Conservation (phyloP, 192 early-diverging fungal genomes). For the Backusella tarrabulga region DNA sequence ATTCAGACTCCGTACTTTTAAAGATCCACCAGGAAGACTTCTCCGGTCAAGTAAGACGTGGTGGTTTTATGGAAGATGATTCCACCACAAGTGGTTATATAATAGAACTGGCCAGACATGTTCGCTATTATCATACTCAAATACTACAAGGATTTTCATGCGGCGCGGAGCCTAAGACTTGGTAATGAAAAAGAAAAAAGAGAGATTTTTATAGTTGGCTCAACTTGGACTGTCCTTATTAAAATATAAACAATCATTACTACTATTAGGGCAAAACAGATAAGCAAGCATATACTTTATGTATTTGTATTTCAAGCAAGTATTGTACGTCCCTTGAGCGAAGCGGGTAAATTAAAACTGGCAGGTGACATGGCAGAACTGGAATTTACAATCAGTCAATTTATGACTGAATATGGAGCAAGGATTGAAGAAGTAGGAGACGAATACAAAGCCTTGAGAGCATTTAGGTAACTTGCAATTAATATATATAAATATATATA, state of each 20-base stretch:
- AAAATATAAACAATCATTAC: neutral
- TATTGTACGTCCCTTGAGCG: slow-evolving; percentile 57
- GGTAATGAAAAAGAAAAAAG: slow-evolving; percentile 36
- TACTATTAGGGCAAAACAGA: slow-evolving; percentile 31
- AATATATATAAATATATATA: neutral
- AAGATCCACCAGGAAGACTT: slow-evolving; percentile 71
- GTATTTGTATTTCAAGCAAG: slow-evolving; percentile 70
- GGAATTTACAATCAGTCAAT: slow-evolving; percentile 66
- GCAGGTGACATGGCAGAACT: slow-evolving; percentile 72
- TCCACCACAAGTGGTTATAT: slow-evolving; percentile 53
- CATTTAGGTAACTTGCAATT: slow-evolving; percentile 46
- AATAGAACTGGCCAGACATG: slow-evolving; percentile 52
- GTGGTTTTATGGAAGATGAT: slow-evolving; percentile 36
- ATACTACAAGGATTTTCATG: slow-evolving; percentile 56
- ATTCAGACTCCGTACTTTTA: slow-evolving; percentile 51
- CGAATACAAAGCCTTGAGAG: slow-evolving; percentile 55
- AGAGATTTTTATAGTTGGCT: neutral
- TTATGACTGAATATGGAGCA: slow-evolving; percentile 53
- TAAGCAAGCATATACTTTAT: slow-evolving; percentile 38
- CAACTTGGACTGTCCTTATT: neutral
- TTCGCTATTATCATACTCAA: slow-evolving; percentile 59
- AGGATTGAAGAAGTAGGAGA: slow-evolving; percentile 61
- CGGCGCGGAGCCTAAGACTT: slow-evolving; percentile 58
- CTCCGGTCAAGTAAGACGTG: slow-evolving; percentile 32
- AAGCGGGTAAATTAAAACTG: slow-evolving; percentile 64